Base-by-base conservation (phyloP, 371 early-diverging fungal genomes). In the Catenaria anguillulae region DNA sequence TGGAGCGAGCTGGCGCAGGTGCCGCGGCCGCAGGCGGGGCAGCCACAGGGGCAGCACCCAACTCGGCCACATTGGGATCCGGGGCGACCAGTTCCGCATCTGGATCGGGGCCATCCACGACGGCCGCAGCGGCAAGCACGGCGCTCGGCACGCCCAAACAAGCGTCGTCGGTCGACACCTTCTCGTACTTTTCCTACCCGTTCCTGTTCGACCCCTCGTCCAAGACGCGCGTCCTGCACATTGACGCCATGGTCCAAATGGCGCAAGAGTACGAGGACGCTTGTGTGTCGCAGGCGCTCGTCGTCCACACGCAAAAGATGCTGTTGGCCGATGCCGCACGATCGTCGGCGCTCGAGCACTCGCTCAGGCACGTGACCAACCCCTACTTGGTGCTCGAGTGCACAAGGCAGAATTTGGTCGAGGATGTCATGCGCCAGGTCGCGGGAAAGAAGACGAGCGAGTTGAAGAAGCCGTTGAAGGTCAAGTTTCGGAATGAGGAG, bases 191-290 rank as follows among this genome's bases (percentile, higher is more conserved):
- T 65, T 80, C 77, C 60, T 86, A 85, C 65, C 83, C 87, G 2
- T 86, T 87, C 63, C 66, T 90, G 13, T 40, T 56, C n/a, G 56
- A 56, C 56, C 86, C 87, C 17, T 73, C 82, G 0, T 72, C 85
- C 40, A 90, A 90, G 62, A 78, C 84, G 4, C 82, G 86, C 43
- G 81, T 90, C 58, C 70, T 88, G 42, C 81, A 86, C 55, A 80
- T 90, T 63, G 88, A 90, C 64, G 84, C 87, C 21, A 82, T 88
- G 81, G 78, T 84, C 0, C 85, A 86, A 66, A 90, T 90, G 90
- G 81, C 83, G 0, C 72, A 77, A 0, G 85, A 87, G 65, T 88
- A 84, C 55, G 88, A 90, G 71, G 88, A 86, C 60, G 88, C 90
- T 0, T 86, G 84, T 63, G 86, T 90, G 19, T 81, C 84, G 33